These are phyloP conservation scores for Pyricularia grisea DNA, from an alignment of 2,329 filamentous ascomycete genomes.

Conservation along the genomic window DNA sequence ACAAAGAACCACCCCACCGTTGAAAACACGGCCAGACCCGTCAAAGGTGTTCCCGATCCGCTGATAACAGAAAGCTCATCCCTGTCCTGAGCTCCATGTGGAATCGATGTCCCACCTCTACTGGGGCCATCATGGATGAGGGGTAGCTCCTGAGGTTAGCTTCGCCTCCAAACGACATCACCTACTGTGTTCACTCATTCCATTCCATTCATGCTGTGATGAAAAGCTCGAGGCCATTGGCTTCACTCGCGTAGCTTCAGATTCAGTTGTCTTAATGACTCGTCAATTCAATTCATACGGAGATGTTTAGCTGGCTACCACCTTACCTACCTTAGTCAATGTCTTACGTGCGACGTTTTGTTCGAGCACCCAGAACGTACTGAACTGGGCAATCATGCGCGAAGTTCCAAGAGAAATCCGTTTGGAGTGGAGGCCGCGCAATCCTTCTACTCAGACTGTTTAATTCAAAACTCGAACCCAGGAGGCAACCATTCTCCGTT, in stretches of 20 bases:
- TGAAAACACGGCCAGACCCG: not conserved
- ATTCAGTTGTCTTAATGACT: not conserved
- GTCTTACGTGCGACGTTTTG: not conserved
- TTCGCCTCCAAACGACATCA: not conserved
- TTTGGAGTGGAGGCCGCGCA: not conserved
- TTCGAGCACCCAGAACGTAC: not conserved
- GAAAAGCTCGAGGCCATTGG: not conserved
- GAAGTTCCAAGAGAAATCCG: not conserved
- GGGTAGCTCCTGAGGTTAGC: not conserved
- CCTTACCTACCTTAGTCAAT: not conserved
- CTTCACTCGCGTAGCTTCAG: not conserved
- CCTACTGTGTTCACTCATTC: too few relatives aligned
- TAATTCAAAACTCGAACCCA: not conserved
- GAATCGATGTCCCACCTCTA: not conserved
- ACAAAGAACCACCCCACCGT: not conserved
- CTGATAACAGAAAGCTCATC: not conserved
- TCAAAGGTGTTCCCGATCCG: slow-evolving; percentile 1
- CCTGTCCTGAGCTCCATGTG: not conserved
- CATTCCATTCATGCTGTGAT: not conserved
- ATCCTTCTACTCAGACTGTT: not conserved
- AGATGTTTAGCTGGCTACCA: too few relatives aligned
- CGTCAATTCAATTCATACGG: not conserved
- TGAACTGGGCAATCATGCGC: not conserved
- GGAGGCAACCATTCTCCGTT: not conserved
- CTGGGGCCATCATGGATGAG: not conserved